Evolutionary conservation across 768 basidiomycete genomes (phyloP).

Genomic region (Naganishia kalamii): DNA sequence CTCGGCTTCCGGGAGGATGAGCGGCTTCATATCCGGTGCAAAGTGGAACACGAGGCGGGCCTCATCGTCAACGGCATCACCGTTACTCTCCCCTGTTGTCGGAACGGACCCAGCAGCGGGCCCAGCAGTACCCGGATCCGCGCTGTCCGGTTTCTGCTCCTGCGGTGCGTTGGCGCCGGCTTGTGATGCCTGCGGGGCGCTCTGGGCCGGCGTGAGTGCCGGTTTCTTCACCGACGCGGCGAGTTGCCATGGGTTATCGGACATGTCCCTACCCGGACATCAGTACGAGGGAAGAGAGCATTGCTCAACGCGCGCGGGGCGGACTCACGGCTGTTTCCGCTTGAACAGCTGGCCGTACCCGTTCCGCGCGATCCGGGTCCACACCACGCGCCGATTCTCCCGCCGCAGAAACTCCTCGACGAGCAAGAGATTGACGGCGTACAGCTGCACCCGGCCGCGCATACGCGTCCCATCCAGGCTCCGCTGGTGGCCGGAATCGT

Average conservation of each 20-base stretch:
- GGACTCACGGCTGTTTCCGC: slow-evolving; percentile 45
- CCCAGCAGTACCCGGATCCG: background rate
- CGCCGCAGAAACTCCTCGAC: slow-evolving; percentile 59
- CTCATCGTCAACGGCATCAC: background rate
- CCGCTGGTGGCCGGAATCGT: slow-evolving; percentile 50
- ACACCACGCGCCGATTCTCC: slow-evolving; percentile 61
- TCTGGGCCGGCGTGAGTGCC: background rate
- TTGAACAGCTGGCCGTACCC: slow-evolving; percentile 76
- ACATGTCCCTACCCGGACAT: background rate
- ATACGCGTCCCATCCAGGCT: slow-evolving; percentile 48
- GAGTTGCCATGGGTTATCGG: slow-evolving; percentile 15
- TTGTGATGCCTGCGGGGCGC: background rate
- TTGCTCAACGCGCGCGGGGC: background rate
- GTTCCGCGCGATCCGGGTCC: slow-evolving; percentile 81
- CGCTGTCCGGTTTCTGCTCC: background rate
- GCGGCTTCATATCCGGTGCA: slow-evolving; percentile 62
- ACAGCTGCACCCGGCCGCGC: slow-evolving; percentile 55
- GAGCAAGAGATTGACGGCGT: slow-evolving; percentile 71
- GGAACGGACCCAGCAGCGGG: background rate
- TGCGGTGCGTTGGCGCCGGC: slow-evolving; percentile 3
- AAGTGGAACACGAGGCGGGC: slow-evolving; percentile 63
- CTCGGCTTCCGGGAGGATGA: slow-evolving; percentile 59
- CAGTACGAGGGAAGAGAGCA: background rate
- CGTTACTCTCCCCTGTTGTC: background rate
- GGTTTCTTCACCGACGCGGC: background rate